Conservation (phyloP, 2,329 filamentous ascomycete species). For the Alternaria rosae region DNA sequence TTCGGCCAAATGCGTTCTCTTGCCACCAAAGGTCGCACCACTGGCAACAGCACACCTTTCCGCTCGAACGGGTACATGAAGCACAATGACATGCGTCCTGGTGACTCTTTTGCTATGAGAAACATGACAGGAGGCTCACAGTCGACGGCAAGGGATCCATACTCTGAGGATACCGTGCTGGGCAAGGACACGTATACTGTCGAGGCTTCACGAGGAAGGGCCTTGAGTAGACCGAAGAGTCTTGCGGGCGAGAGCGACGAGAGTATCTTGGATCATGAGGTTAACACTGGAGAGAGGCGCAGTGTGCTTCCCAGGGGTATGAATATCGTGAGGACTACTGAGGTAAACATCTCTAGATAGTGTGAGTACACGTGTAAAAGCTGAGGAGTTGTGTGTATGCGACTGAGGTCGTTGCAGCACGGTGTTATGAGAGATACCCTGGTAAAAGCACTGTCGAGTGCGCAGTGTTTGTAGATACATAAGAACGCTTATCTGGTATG, state of each 20-base stretch:
- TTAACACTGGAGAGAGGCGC: conserved; percentile 11
- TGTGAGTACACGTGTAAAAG: too few species aligned
- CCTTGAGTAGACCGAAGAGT: not conserved
- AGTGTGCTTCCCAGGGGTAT: conserved; percentile 14
- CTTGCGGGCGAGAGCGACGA: conserved; percentile 5
- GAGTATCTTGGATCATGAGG: conserved; percentile 8
- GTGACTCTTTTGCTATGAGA: conserved; percentile 18
- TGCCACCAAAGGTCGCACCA: conserved; percentile 25
- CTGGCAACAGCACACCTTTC: conserved; percentile 19
- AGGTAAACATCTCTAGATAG: conserved; percentile 23
- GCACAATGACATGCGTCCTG: conserved; percentile 11
- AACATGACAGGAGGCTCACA: conserved; percentile 15
- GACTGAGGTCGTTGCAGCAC: not conserved
- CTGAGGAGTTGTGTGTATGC: not conserved
- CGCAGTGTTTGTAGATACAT: not conserved
- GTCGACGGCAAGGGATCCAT: conserved; percentile 14
- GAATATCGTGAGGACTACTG: conserved; percentile 29
- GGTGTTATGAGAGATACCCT: not conserved
- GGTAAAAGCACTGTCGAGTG: not conserved
- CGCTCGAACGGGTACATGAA: conserved; percentile 29
- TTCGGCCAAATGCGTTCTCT: conserved; percentile 30
- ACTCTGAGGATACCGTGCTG: conserved; percentile 16
- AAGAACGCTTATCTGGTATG: not conserved
- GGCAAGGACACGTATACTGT: conserved; percentile 19
- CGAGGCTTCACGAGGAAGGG: conserved; percentile 9